Conservation (phyloP, 306 rosid genomes). For the Sophora flavescens region DNA sequence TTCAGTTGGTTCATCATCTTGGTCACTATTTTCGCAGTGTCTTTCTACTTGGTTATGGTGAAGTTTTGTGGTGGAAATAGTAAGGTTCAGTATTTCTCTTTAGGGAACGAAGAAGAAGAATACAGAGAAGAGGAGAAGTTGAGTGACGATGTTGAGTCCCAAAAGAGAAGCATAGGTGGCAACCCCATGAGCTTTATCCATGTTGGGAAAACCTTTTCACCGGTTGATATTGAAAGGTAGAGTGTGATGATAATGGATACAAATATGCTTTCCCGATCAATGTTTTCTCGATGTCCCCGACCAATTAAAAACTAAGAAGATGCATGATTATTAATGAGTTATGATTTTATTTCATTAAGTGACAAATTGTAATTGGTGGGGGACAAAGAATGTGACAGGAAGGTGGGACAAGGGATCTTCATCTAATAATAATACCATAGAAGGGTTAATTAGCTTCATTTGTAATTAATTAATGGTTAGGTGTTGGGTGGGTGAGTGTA, state of each 20-base stretch:
- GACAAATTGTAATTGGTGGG: no score
- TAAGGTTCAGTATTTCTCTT: conserved; percentile 51
- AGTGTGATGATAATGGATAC: no score
- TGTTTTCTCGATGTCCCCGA: no score
- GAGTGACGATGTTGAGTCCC: conserved; percentile 68
- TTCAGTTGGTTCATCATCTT: conserved; percentile 77
- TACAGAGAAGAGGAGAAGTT: background rate
- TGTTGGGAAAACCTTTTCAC: conserved; percentile 49
- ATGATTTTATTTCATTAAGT: no score
- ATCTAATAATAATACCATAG: no score
- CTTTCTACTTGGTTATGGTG: conserved; percentile 55
- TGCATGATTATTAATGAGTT: no score
- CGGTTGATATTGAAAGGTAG: conserved; percentile 69
- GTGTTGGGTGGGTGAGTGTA: background rate
- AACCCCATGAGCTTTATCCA: conserved; percentile 57
- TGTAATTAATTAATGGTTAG: background rate
- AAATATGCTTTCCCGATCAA: no score
- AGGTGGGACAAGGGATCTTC: no score
- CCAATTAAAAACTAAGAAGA: no score
- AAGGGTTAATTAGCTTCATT: background rate
- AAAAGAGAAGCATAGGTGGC: conserved; percentile 46
- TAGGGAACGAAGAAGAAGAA: conserved; percentile 49
- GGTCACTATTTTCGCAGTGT: conserved; percentile 51
- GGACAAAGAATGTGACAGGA: no score
- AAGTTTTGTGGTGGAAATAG: conserved; percentile 43